Evolutionary conservation across 2,329 filamentous ascomycete species (phyloP).

Genomic region (Botrytis cinerea): DNA sequence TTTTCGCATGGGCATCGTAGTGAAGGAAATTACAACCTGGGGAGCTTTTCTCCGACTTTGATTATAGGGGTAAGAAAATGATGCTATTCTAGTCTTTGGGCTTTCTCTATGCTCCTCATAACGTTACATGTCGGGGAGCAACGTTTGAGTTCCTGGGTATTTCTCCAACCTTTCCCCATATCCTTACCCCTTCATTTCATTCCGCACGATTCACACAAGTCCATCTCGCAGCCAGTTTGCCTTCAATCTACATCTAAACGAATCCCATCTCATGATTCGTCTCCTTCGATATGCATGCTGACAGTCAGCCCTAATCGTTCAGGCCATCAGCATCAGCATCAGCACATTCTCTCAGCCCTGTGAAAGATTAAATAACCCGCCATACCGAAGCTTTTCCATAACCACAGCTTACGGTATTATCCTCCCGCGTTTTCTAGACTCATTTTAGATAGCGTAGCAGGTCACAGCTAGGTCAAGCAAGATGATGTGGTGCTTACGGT

Average conservation of each 20-base stretch:
- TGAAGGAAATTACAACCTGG: neutral
- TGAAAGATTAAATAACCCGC: neutral
- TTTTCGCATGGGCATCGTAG: neutral
- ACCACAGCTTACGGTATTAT: neutral
- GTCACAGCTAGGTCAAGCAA: neutral
- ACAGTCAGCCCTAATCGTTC: constrained; percentile 30
- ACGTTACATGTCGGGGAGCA: neutral
- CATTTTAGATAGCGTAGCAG: neutral
- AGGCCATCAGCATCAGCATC: constrained; percentile 5
- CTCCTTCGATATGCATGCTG: constrained; percentile 7
- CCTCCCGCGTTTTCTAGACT: neutral
- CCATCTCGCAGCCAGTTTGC: neutral
- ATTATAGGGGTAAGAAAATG: neutral
- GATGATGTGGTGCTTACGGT: constrained; percentile 11
- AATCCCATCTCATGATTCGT: neutral
- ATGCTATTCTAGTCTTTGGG: neutral
- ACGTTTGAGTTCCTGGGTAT: neutral
- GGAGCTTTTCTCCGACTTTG: neutral
- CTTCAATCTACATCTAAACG: neutral
- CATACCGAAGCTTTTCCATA: neutral
- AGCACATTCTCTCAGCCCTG: constrained; percentile 21
- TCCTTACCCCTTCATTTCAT: neutral
- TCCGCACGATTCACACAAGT: neutral
- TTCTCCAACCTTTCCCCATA: neutral
- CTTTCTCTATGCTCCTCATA: neutral